Percentiles rank a stretch among this genome's conserved stretches.
Conservation (phyloP, 2,329 filamentous ascomycete genomes). For the Rhynchosporium secalis region DNA sequence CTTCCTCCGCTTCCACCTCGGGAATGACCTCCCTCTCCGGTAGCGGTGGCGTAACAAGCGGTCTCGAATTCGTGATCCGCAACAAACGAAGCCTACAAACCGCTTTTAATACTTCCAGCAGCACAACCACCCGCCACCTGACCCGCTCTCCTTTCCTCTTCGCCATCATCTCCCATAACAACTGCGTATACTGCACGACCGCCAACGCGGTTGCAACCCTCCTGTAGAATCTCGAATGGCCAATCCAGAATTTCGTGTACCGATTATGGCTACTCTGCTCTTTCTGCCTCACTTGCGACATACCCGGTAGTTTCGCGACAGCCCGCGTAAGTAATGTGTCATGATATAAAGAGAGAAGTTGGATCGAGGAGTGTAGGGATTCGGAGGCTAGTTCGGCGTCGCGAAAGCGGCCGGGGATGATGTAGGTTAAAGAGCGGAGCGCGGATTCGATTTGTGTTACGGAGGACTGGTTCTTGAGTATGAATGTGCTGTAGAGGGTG, state of each 20-base stretch:
- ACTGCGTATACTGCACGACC: slow-evolving; percentile 90
- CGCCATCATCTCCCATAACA: slow-evolving; percentile 96
- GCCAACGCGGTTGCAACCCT: slow-evolving; percentile 80
- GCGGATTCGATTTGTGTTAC: slow-evolving; percentile 95
- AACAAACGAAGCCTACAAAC: slow-evolving; percentile 78
- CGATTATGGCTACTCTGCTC: slow-evolving; percentile 55
- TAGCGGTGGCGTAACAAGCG: slow-evolving; percentile 78
- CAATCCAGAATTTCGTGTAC: slow-evolving; percentile 68
- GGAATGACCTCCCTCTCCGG: slow-evolving; percentile 83
- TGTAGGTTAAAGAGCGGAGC: slow-evolving; percentile 88
- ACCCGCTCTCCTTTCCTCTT: slow-evolving; percentile 81
- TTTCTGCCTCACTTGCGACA: slow-evolving; percentile 43
- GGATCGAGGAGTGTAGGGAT: slow-evolving; percentile 83
- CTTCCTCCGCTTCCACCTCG: slow-evolving; percentile 47
- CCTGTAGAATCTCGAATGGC: slow-evolving; percentile 69
- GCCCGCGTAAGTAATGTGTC: slow-evolving; percentile 77
- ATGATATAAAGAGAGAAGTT: slow-evolving; percentile 90
- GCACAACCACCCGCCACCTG: slow-evolving; percentile 83
- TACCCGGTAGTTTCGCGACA: slow-evolving; percentile 56
- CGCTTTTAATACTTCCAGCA: slow-evolving; percentile 85
- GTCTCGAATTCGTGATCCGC: slow-evolving; percentile 78
- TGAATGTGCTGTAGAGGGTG: slow-evolving; percentile 80
- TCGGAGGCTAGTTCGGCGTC: slow-evolving; percentile 96
- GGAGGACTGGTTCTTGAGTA: slow-evolving; percentile 90
- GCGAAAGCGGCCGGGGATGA: slow-evolving; percentile 86